Percentiles rank a stretch among this genome's conserved stretches.
Evolutionary conservation across 192 early-diverging fungal genomes (phyloP).

Genomic region (Chytriomyces confervae): DNA sequence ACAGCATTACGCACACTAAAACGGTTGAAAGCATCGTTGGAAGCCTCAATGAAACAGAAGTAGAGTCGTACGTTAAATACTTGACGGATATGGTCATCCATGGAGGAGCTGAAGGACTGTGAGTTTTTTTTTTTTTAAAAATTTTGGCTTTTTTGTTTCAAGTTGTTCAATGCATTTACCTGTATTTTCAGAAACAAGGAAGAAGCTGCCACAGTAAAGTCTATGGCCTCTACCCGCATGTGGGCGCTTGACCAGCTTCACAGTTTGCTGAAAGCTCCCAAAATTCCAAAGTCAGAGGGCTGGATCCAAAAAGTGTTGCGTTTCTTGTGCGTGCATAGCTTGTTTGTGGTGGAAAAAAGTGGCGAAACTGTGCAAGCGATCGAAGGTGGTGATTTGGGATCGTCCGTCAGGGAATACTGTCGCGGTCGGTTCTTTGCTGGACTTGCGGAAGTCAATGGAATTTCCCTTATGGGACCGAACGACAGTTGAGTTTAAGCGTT

Average conservation of each 20-base stretch:
- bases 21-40: constrained; percentile 80
- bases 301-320: constrained; percentile 71
- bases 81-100: constrained; percentile 72
- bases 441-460: constrained; percentile 72
- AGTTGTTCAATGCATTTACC: constrained; percentile 3
- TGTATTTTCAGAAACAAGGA: constrained; percentile 12
- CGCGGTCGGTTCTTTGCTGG: constrained; percentile 64
- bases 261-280: constrained; percentile 71
- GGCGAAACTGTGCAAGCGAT: constrained; percentile 49
- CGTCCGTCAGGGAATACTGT: constrained; percentile 60
- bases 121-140: background rate
- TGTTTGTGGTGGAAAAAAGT: constrained; percentile 66
- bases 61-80: constrained; percentile 75
- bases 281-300: constrained; percentile 77
- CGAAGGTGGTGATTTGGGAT: constrained; percentile 20
- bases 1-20: constrained; percentile 73
- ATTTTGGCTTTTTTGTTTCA: background rate
- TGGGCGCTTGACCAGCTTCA: constrained; percentile 89
- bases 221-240: constrained; percentile 48
- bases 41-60: constrained; percentile 69
- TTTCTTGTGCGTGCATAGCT: constrained; percentile 75
- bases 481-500: constrained; percentile 30
- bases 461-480: constrained; percentile 47
- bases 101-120: constrained; percentile 38
- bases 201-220: background rate